Conservation (phyloP, 345 rosid species). For the Nephelium lappaceum region DNA sequence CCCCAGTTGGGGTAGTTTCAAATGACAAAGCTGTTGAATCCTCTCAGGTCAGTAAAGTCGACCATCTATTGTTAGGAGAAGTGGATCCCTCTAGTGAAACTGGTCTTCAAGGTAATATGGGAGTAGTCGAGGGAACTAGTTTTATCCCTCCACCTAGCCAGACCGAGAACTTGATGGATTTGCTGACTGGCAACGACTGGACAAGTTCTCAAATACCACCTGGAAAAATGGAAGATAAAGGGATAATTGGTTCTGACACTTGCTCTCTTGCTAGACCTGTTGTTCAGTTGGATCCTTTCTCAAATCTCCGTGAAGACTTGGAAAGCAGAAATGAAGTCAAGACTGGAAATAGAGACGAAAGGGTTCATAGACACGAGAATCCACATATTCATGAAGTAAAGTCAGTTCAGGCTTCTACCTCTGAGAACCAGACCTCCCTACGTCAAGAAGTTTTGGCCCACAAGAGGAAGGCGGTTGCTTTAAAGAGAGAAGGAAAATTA, state of each 20-base stretch:
- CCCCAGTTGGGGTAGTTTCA: conserved; percentile 13
- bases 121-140: conserved; percentile 17
- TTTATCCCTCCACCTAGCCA: conserved; percentile 30
- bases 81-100: conserved; percentile 31
- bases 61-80: conserved; percentile 35
- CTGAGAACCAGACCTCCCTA: conserved; percentile 42
- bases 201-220: conserved; percentile 28
- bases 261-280: conserved; percentile 20
- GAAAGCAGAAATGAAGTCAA: conserved; percentile 8
- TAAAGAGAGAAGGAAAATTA: conserved; percentile 82
- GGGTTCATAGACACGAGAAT: conserved; percentile 24
- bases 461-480: conserved; percentile 77
- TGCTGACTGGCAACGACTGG: conserved; percentile 47
- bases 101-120: conserved; percentile 19
- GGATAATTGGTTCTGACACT: conserved; percentile 23
- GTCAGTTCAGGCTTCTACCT: conserved; percentile 31
- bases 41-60: conserved; percentile 25
- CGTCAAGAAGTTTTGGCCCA: conserved; percentile 64
- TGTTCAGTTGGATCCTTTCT: conserved; percentile 15
- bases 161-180: conserved; percentile 40
- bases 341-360: conserved; percentile 25
- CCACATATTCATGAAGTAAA: conserved; percentile 24
- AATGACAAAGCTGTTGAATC: conserved; percentile 33
- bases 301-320: conserved; percentile 15
- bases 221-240: conserved; percentile 36